phyloP scores from a whole-genome alignment of 305 asterid species.

The Fraxinus sp. region DNA sequence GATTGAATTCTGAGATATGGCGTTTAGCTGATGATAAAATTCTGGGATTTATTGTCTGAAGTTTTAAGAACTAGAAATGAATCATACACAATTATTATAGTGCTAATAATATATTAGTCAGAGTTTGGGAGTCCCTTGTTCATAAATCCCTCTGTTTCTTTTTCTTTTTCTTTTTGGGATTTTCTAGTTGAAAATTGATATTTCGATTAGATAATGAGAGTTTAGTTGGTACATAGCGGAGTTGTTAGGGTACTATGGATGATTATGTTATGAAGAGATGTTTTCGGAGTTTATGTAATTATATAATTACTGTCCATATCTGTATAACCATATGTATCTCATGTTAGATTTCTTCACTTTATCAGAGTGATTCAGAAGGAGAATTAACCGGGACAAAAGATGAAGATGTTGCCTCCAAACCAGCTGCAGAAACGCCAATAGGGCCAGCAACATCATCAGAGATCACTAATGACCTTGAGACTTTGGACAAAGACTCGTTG shows the following conservation, averaged over 20 bases:
- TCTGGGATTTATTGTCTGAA: not conserved
- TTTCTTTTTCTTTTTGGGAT: not conserved
- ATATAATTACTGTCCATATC: not conserved
- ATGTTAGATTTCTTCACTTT: conserved; percentile 6
- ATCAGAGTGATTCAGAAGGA: conserved; percentile 42
- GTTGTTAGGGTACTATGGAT: not conserved
- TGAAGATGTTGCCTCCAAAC: conserved; percentile 28
- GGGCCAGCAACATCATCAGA: conserved; percentile 41
- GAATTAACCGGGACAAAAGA: conserved; percentile 19
- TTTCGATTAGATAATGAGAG: not conserved
- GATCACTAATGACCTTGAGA: conserved; percentile 30
- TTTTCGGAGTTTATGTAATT: not conserved
- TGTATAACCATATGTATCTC: conserved; percentile 11
- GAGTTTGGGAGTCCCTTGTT: not conserved
- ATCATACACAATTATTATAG: not conserved
- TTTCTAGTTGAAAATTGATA: not conserved
- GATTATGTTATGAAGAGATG: not conserved
- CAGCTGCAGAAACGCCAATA: conserved; percentile 26
- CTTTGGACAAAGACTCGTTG: conserved; percentile 27
- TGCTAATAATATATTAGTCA: not conserved
- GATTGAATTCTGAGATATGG: not conserved
- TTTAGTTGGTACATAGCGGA: not conserved
- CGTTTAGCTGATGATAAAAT: not conserved
- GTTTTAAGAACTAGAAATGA: not conserved
- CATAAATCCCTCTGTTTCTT: not conserved